Base-by-base conservation (phyloP, 208 protist species). In the Spongospora subterranea region DNA sequence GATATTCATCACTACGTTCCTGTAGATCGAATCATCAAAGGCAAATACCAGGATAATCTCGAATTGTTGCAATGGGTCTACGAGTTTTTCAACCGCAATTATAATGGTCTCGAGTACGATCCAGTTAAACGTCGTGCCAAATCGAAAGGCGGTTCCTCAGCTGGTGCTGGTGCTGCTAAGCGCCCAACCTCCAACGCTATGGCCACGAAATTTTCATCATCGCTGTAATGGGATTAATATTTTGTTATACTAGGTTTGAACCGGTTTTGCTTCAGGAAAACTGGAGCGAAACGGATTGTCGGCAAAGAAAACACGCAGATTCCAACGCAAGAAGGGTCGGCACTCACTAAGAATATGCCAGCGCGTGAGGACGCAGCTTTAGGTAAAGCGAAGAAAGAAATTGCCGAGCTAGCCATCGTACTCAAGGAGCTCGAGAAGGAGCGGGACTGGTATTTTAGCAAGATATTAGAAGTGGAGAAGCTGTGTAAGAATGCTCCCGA, bases 21-120 rank as follows among this genome's bases (percentile, higher is more conserved):
- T 64, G 94, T 97, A 29, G 94, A 96, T 39, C 97, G 96, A 90
- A 92, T 99, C 0, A 95, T 98, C 38, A 97, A 96, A 71, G 96
- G 95, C 60, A 97, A 97, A 91, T 98, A 97, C 90, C 98, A 99
- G 94, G 97, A 98, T 77, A 99, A 98, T 91, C 93, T 99, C 45
- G 96, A 98, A 65, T 96, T 99, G 77, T 92, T 98, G 35, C 98
- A 99, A 77, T 91, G 89, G 89, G 66, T 91, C 32, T 66, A 91
- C 32, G 54, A 91, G 32, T 13, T 91, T 40, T 91, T 91, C 89
- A 64, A 91, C 40, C 66, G 89, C 13, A 91, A 45, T 39, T 65
- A 91, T 64, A 91, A 88, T 66, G 89, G 89, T 35, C 60, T 29
- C 24, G 89, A 88, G n/a, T 91, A 91, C 38, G 89, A 91, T 32